Conservation (phyloP, 2,329 filamentous ascomycete genomes). For the Paracamarosporium sp. region DNA sequence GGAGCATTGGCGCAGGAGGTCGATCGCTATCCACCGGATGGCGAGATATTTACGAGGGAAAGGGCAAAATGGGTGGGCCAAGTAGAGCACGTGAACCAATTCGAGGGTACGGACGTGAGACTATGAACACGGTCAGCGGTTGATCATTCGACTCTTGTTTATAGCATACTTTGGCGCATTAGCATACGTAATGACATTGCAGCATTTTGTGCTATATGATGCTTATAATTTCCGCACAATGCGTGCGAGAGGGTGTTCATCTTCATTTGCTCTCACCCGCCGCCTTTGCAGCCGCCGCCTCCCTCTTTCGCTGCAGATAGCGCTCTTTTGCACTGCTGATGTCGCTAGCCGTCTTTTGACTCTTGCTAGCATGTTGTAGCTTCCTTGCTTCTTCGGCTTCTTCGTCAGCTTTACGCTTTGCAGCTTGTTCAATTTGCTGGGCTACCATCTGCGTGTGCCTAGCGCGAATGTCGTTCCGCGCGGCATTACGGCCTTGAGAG, state of each 20-base stretch:
- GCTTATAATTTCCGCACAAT: neutral
- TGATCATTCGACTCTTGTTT: neutral
- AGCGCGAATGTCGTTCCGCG: constrained; percentile 73
- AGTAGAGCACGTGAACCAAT: constrained; percentile 16
- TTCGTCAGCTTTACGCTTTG: constrained; percentile 74
- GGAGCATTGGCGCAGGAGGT: constrained; percentile 15
- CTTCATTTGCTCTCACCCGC: constrained; percentile 35
- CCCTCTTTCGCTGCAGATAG: constrained; percentile 78
- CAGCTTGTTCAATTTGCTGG: constrained; percentile 74
- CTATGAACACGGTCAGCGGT: neutral
- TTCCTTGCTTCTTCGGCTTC: constrained; percentile 70
- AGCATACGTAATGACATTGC: neutral
- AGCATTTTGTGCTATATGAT: neutral
- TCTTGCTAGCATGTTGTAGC: constrained; percentile 73
- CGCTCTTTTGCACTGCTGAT: constrained; percentile 80
- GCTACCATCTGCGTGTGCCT: constrained; percentile 81
- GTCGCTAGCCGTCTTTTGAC: constrained; percentile 77
- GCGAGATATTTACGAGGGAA: constrained; percentile 20
- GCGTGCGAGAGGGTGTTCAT: neutral
- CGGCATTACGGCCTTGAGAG: constrained; percentile 48
- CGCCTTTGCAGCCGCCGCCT: constrained; percentile 76
- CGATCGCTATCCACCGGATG: constrained; percentile 13
- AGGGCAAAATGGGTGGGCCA: constrained; percentile 18
- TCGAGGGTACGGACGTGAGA: constrained; percentile 14
- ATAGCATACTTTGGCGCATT: neutral